phyloP scores from a whole-genome alignment of 2,329 filamentous ascomycete genomes.

The Botrytis sinoallii region DNA sequence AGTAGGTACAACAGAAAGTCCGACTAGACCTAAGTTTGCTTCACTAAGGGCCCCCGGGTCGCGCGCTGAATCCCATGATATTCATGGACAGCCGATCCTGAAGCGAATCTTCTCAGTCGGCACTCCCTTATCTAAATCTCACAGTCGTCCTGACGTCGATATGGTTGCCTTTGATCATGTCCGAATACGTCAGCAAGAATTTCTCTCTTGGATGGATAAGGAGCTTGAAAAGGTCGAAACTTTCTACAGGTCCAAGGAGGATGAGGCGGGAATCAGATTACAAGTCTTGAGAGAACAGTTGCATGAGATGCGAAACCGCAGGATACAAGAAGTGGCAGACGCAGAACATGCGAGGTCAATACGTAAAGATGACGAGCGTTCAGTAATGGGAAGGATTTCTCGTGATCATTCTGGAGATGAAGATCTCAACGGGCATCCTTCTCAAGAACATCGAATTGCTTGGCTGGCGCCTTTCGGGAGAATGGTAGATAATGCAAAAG shows the following conservation, averaged over 20 bases:
- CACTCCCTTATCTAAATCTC: slow-evolving; percentile 40
- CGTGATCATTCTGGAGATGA: slow-evolving; percentile 26
- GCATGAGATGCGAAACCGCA: slow-evolving; percentile 85
- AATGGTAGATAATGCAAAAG: slow-evolving; percentile 39
- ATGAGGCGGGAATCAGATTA: slow-evolving; percentile 74
- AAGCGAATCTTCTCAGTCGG: slow-evolving; percentile 33
- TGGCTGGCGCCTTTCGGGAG: slow-evolving; percentile 52
- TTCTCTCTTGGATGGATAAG: slow-evolving; percentile 77
- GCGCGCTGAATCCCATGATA: slow-evolving; percentile 22
- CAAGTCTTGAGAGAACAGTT: slow-evolving; percentile 74
- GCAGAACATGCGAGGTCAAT: slow-evolving; percentile 28
- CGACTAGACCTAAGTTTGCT: slow-evolving; percentile 31
- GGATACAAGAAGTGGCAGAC: slow-evolving; percentile 63
- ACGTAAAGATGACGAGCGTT: slow-evolving; percentile 27
- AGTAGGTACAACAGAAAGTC: slow-evolving; percentile 41
- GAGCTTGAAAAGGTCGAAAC: slow-evolving; percentile 88
- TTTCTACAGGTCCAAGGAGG: slow-evolving; percentile 86
- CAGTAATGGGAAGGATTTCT: slow-evolving; percentile 22
- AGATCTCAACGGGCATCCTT: slow-evolving; percentile 24
- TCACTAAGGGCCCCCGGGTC: slow-evolving; percentile 26
- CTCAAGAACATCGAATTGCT: slow-evolving; percentile 32
- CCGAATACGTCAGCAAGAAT: slow-evolving; percentile 74
- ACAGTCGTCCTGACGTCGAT: slow-evolving; percentile 46
- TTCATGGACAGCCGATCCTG: slow-evolving; percentile 28
- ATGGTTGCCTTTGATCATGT: slow-evolving; percentile 60